These are phyloP conservation scores for Sophora flavescens DNA, from an alignment of 306 rosid genomes.

Conservation along the genomic window DNA sequence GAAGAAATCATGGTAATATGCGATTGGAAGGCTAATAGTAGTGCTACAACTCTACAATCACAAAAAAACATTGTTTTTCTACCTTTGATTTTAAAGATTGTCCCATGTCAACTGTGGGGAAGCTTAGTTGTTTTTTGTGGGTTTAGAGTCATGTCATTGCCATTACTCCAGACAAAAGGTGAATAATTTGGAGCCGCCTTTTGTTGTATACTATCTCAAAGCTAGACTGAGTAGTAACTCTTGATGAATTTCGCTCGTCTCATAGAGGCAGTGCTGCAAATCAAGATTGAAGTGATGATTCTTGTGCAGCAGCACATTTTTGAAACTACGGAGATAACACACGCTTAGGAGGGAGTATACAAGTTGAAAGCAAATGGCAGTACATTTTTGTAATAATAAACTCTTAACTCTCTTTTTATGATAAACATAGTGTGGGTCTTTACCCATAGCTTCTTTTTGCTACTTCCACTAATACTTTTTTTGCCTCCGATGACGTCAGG, in stretches of 20 bases:
- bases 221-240: conserved; percentile 45
- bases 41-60: conserved; percentile 44
- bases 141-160: conserved; percentile 46
- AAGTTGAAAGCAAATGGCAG: conserved; percentile 40
- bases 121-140: conserved; percentile 46
- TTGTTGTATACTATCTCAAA: conserved; percentile 44
- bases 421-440: conserved; percentile 46
- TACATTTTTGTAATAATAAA: conserved; percentile 5
- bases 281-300: conserved; percentile 37
- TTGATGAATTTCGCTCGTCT: conserved; percentile 38
- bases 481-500: conserved; percentile 65
- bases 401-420: conserved; percentile 16
- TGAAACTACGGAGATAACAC: conserved; percentile 30
- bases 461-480: conserved; percentile 83
- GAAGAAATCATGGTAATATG: conserved; percentile 42
- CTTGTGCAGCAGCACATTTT: conserved; percentile 48
- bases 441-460: conserved; percentile 93
- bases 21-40: conserved; percentile 39
- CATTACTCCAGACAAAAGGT: conserved; percentile 44
- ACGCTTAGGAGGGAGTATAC: conserved; percentile 39
- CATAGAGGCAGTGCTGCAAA: conserved; percentile 41
- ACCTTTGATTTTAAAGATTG: conserved; percentile 45
- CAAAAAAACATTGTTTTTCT: conserved; percentile 51
- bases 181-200: conserved; percentile 33
- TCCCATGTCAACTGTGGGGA: conserved; percentile 45